Evolutionary conservation across 495 filamentous ascomycete genomes (phyloP).

Genomic region (Pseudoneurospora amorphoporcata): DNA sequence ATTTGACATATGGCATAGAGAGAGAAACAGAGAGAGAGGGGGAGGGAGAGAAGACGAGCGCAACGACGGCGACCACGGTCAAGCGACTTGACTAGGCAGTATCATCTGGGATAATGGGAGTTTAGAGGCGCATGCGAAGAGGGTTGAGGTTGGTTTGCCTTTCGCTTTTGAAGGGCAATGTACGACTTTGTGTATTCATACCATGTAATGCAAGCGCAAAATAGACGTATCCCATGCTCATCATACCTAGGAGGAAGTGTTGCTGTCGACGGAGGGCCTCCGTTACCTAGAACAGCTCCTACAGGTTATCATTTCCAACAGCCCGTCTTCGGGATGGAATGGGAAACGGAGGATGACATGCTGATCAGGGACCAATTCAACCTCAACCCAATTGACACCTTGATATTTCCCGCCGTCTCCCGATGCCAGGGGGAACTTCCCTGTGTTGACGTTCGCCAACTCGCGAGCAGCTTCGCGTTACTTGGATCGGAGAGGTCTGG

Average conservation of each 20-base stretch:
- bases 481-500: neutral
- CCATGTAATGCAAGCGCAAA: slow-evolving; percentile 5
- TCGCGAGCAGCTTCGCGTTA: neutral
- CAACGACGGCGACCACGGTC: neutral
- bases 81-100: neutral
- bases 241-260: neutral
- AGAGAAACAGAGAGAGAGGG: neutral
- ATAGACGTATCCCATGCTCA: slow-evolving; percentile 1
- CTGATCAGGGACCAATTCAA: neutral
- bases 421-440: neutral
- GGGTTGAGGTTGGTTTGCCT: neutral
- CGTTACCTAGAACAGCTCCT: neutral
- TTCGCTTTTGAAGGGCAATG: neutral
- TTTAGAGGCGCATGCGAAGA: neutral
- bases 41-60: neutral
- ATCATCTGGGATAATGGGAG: neutral
- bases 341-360: neutral
- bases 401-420: neutral
- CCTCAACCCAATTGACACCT: neutral
- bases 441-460: neutral
- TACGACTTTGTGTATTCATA: slow-evolving; percentile 12
- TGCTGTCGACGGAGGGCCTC: neutral
- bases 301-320: neutral
- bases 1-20: neutral
- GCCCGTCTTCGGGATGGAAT: neutral